Evolutionary conservation across 345 rosid species (phyloP).

Genomic region (Orychophragmus violaceus): DNA sequence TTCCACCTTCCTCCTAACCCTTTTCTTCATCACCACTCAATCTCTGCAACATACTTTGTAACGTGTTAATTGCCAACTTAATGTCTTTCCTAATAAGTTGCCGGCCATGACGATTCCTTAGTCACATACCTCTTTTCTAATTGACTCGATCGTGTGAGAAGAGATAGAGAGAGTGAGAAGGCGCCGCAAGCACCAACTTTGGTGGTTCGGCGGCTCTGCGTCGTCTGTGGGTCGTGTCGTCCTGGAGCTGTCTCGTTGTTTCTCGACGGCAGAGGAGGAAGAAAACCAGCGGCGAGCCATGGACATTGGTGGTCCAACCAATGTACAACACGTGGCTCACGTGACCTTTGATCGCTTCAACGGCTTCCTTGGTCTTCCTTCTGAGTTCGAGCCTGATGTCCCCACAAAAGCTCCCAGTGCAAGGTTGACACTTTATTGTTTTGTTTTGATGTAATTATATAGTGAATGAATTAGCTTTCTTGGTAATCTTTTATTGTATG

Average conservation of each 20-base stretch:
- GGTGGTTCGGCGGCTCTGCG: conserved; percentile 19
- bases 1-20: conserved; percentile 31
- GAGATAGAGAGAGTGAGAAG: conserved; percentile 21
- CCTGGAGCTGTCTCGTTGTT: conserved; percentile 63
- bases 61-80: conserved; percentile 10
- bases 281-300: conserved; percentile 45
- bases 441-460: neutral
- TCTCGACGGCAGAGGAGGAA: conserved; percentile 50
- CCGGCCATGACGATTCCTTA: conserved; percentile 15
- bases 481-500: too few relatives aligned
- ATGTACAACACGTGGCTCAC: conserved; percentile 85
- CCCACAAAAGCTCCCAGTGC: conserved; percentile 87
- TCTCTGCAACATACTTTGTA: conserved; percentile 20
- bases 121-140: neutral
- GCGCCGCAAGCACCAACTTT: conserved; percentile 1
- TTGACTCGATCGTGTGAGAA: neutral
- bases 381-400: conserved; percentile 90
- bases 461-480: neutral
- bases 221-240: conserved; percentile 25
- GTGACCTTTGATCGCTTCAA: conserved; percentile 94
- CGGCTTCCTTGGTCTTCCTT: conserved; percentile 89
- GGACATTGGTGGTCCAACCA: conserved; percentile 85
- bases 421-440: conserved; percentile 36
- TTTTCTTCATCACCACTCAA: conserved; percentile 33
- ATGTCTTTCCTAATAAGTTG: neutral